A percentile compares a stretch with the other conserved stretches of the same genome.
phyloP scores from a whole-genome alignment of 805 yeast genomes.

The Candida tallmaniae region DNA sequence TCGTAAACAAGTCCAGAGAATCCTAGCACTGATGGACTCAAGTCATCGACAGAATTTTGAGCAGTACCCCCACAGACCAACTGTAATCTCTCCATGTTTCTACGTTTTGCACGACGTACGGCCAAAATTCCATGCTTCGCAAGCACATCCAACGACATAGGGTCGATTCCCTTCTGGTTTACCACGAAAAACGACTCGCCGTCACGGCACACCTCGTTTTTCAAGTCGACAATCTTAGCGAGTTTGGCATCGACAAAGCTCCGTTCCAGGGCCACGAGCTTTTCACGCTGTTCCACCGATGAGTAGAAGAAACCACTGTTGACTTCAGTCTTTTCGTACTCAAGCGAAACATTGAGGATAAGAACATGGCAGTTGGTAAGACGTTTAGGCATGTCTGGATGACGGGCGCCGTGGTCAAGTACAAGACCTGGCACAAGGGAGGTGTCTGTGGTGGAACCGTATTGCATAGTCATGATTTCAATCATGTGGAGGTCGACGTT shows the following conservation, averaged over 20 bases:
- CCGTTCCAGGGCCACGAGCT: constrained; percentile 88
- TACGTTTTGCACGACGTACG: constrained; percentile 94
- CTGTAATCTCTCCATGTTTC: constrained; percentile 98
- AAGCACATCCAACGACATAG: constrained; percentile 90
- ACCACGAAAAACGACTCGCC: constrained; percentile 86
- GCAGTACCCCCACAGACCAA: constrained; percentile 96
- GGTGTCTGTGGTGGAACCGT: constrained; percentile 79
- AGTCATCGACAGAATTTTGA: constrained; percentile 93
- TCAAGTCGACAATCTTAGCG: constrained; percentile 84
- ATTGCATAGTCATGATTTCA: constrained; percentile 98
- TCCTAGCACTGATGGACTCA: constrained; percentile 75
- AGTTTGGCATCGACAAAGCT: constrained; percentile 92
- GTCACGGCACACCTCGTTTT: constrained; percentile 83
- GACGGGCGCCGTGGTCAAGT: constrained; percentile 97
- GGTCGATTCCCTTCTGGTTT: constrained; percentile 98
- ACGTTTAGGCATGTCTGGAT: constrained; percentile 96
- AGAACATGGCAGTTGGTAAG: constrained; percentile 80
- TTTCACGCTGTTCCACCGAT: constrained; percentile 92
- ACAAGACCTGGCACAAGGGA: constrained; percentile 83
- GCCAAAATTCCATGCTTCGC: constrained; percentile 94
- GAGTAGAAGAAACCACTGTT: constrained; percentile 95
- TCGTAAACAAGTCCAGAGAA: constrained; percentile 88
- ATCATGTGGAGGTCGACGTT: constrained; percentile 90
- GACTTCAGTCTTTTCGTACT: constrained; percentile 96
- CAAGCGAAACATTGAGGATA: constrained; percentile 88